A percentile compares a stretch with the other conserved stretches of the same genome.
phyloP scores from a whole-genome alignment of 1,139 yeast species.

The Maudiozyma humilis region DNA sequence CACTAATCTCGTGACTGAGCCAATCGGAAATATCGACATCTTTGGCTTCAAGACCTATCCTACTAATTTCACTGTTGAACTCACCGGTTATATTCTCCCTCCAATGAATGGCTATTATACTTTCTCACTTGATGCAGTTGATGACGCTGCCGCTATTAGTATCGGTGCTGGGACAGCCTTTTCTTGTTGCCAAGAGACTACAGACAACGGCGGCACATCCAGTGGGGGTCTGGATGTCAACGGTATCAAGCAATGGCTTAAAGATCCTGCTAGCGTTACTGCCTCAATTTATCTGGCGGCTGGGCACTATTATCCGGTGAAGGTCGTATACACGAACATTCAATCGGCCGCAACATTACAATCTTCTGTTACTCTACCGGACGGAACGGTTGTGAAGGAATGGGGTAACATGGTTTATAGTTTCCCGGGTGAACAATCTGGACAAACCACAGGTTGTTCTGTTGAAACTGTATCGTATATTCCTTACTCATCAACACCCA shows the following conservation, averaged over 20 bases:
- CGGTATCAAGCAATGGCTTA: slow-evolving; percentile 6
- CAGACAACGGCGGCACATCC: slow-evolving; percentile 1
- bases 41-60: not conserved
- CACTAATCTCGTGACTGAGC: not conserved
- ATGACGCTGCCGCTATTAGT: slow-evolving; percentile 27
- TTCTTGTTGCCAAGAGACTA: slow-evolving; percentile 24
- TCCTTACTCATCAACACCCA: not conserved
- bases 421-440: not conserved
- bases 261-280: slow-evolving; percentile 1
- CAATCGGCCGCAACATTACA: not conserved
- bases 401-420: not conserved
- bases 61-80: slow-evolving; percentile 11
- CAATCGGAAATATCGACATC: not conserved
- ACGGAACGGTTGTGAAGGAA: not conserved
- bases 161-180: slow-evolving; percentile 27
- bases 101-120: slow-evolving; percentile 24
- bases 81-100: slow-evolving; percentile 28
- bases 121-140: slow-evolving; percentile 17
- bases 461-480: not conserved
- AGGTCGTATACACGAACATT: slow-evolving; percentile 17
- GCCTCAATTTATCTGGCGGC: slow-evolving; percentile 7
- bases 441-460: not conserved
- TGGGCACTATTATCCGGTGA: slow-evolving; percentile 27
- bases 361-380: slow-evolving; percentile 1
- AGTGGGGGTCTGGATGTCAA: slow-evolving; percentile 6